A percentile compares a stretch with the other conserved stretches of the same genome.
Evolutionary conservation across 225 moss, liverwort and hornwort genomes (phyloP).

Genomic region (Climacium dendroides): DNA sequence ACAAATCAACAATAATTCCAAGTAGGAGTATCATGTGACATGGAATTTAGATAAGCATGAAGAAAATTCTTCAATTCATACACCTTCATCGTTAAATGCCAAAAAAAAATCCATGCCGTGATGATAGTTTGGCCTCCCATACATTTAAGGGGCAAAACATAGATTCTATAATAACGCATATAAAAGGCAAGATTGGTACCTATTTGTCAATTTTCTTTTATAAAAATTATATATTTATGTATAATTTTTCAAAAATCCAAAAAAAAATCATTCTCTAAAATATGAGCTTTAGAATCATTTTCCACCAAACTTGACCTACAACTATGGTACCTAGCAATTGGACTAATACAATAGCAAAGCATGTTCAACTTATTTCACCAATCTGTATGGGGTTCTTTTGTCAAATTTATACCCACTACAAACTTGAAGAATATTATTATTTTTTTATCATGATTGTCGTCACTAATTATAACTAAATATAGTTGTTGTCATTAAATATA

Average conservation of each 20-base stretch:
- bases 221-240: too few species aligned
- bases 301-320: neutral
- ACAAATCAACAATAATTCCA: neutral
- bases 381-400: rapidly evolving
- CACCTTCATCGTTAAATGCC: too few species aligned
- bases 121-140: neutral
- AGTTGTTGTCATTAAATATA: neutral
- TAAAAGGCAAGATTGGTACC: neutral
- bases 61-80: too few species aligned
- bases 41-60: rapidly evolving
- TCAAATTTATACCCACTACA: neutral
- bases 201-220: too few species aligned
- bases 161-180: neutral
- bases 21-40: neutral
- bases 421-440: neutral
- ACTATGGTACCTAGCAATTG: neutral
- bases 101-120: neutral
- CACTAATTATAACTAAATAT: neutral
- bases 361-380: neutral
- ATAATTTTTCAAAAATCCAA: too few species aligned
- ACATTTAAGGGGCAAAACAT: neutral
- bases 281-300: too few species aligned
- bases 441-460: neutral
- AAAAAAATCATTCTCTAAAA: too few species aligned
- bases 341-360: neutral